Base-by-base conservation (phyloP, 2,329 filamentous ascomycete genomes). In the Phoma herbarum region DNA sequence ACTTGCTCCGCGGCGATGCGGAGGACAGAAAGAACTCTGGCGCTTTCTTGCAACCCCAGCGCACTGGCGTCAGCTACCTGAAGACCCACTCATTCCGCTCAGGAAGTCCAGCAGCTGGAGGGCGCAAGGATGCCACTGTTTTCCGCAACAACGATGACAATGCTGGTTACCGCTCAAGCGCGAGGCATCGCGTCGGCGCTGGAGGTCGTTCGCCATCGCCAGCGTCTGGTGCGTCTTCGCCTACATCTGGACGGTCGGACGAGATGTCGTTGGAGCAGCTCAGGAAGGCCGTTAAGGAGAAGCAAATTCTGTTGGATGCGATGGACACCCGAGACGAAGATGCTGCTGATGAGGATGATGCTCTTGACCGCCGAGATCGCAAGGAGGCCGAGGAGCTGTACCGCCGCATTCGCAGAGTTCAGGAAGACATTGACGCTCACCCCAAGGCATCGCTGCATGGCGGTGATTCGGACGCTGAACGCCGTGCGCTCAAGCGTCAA, bases 71-170 rank as follows among this genome's bases (percentile, higher is more conserved):
- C 18, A 98, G 94, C 79, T 98, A 98, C 71, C 85, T 98, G 69
- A 99, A 99, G 80, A 93, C 87, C 54, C 94, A 96, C 68, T 99
- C 95, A 0, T 96, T 99, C 83, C 87, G 89, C 57, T 86, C 87
- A 16, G 84, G 84, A 26, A 84, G 83, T 33, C 84, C 85, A 2
- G 79, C 84, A 47, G 82, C 82, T 43, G 81, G 81, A 43, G 86
- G 85, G 35, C 90, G 93, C 47, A 98, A 98, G 77, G 95, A 99
- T 79, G 95, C 91, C 2, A 99, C 95, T 0, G 90, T 98, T 3
- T 99, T 94, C 79, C 94, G 96, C 74, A 97, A 98, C 74, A 95
- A 98, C 66, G 93, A 97, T 69, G 92, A 97, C 67, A 90, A 93
- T 59, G 86, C 96, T 69, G 93, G 80, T 9, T 99, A 99, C 74